Evolutionary conservation across 345 rosid genomes (phyloP).

Genomic region (Brassica rapa): DNA sequence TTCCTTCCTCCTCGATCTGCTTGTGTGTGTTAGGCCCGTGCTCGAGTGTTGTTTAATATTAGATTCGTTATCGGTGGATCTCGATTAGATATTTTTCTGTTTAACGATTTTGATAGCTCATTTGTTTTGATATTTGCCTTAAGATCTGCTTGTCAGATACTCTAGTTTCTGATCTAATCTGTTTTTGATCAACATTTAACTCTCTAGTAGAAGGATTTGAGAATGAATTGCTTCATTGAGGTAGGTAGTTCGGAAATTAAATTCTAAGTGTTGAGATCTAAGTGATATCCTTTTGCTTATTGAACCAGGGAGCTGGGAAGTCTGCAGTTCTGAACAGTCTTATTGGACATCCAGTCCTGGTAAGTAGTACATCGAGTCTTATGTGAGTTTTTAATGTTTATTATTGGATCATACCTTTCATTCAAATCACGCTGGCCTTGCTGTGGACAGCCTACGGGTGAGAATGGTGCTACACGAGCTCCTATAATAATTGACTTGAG

Average conservation of each 20-base stretch:
- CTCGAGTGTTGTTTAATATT: background rate
- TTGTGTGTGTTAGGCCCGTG: background rate
- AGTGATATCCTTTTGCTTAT: background rate
- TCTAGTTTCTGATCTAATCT: background rate
- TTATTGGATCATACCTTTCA: background rate
- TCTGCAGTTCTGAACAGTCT: background rate
- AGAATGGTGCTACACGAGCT: background rate
- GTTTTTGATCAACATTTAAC: background rate
- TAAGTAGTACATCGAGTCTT: background rate
- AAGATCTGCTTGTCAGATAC: background rate
- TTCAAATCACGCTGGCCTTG: background rate
- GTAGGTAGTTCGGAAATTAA: background rate
- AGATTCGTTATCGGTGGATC: background rate
- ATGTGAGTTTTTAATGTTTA: constrained; percentile 10
- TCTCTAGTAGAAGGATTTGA: background rate
- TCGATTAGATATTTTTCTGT: background rate
- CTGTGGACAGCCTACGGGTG: background rate
- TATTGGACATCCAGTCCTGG: background rate
- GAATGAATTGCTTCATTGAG: background rate
- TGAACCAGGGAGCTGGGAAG: background rate
- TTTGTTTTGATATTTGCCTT: background rate
- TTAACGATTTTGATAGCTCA: background rate
- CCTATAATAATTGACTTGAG: background rate
- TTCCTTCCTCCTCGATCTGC: background rate
- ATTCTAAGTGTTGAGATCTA: background rate